Base-by-base conservation (phyloP, 2,329 filamentous ascomycete species). In the Daldinia eschscholtzii region DNA sequence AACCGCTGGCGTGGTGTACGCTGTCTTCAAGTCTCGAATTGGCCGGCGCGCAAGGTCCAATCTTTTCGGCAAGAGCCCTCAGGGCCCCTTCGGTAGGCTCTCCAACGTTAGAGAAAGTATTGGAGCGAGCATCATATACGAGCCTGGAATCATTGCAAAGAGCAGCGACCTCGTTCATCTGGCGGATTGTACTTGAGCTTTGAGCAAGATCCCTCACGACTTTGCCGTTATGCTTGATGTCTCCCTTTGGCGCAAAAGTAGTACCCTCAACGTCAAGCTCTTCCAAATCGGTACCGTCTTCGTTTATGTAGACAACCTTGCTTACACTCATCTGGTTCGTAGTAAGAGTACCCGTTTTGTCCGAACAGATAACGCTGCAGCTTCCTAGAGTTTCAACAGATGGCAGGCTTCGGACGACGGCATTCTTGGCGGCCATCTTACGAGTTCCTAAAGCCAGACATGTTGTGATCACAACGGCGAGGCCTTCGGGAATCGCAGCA, bases 301-400 rank as follows among this genome's bases (percentile, higher is more conserved):
- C 89, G 75, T 88, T 91, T 73, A 99, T 86, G 79, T 94, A 93
- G 55, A 97, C 92, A 63, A 98, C 83, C 82, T 95, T 97, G 84
- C 91, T 96, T 64, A 98, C 96, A 78, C 96, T 98, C 96, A 99
- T 99, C 82, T 98, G 94, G 83, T 99, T 99, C 44, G 96, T 99
- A 10, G 96, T 99, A 79, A 99, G 83, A 56, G 96, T 99, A 74
- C 96, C 97, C 4, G 96, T 99, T 86, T 99, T 99, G 86, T 99
- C 96, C 3, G 97, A 99, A 85, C 97, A 99, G 79, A 99, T 98
- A 64, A 99, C 94, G 77, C 96, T 99, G 88, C 96, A 99, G 87
- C 96, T 99, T 79, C 96, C 96, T 60, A 99, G 87, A 12, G 96
- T 99, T 83, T 99, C 96, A 59, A 99, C 96, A 1, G 96, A 99